phyloP scores from a whole-genome alignment of 805 yeast genomes.

The Torulaspora franciscae region DNA sequence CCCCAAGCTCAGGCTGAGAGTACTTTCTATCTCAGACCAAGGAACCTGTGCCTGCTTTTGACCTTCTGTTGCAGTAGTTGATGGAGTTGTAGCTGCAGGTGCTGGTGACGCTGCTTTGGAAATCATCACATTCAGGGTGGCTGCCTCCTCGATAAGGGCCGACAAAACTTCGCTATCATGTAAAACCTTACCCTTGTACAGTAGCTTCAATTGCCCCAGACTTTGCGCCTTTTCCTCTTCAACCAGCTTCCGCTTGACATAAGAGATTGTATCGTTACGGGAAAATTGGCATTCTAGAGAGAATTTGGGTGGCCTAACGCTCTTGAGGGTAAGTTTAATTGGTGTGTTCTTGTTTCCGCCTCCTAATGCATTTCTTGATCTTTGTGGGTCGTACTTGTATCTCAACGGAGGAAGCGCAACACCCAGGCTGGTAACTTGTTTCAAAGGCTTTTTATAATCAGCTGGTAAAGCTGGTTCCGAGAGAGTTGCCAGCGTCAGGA shows the following conservation, averaged over 20 bases:
- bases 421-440: constrained; percentile 37
- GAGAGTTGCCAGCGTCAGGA: constrained; percentile 45
- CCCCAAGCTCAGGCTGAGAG: constrained; percentile 36
- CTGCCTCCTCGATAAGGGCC: constrained; percentile 28
- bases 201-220: constrained; percentile 44
- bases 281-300: constrained; percentile 29
- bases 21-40: constrained; percentile 42
- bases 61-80: constrained; percentile 1
- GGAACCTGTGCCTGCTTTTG: constrained; percentile 30
- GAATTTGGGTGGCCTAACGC: constrained; percentile 72
- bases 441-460: constrained; percentile 31
- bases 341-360: not conserved
- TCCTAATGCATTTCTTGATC: constrained; percentile 10
- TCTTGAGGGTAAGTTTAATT: constrained; percentile 45
- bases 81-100: constrained; percentile 2
- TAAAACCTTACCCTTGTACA: constrained; percentile 59
- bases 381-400: constrained; percentile 36
- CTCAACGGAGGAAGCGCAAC: constrained; percentile 48
- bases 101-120: constrained; percentile 21
- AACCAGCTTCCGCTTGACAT: constrained; percentile 33
- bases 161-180: constrained; percentile 45
- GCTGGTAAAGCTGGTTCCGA: constrained; percentile 35
- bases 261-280: constrained; percentile 31
- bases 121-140: constrained; percentile 45
- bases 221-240: constrained; percentile 32